Evolutionary conservation across 83 land plant species (phyloP).

Genomic region (Picea abies): DNA sequence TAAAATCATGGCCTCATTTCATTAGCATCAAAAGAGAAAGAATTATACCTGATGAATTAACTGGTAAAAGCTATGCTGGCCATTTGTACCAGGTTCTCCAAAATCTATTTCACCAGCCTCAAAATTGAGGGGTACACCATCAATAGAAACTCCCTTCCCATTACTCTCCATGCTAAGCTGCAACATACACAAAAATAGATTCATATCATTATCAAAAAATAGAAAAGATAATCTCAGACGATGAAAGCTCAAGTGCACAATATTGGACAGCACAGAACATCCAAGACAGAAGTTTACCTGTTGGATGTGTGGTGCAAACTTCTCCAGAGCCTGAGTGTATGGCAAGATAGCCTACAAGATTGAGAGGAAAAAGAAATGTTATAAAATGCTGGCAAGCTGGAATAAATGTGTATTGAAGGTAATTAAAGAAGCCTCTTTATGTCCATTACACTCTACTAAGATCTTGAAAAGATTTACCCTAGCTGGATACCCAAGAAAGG

Average conservation of each 20-base stretch:
- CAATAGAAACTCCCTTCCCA: slow-evolving; percentile 96
- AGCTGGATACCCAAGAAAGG: slow-evolving; percentile 94
- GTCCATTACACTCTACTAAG: background rate
- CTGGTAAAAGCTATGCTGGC: slow-evolving; percentile 99
- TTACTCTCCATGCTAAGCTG: slow-evolving; percentile 99
- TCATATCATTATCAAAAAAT: background rate
- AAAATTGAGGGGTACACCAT: slow-evolving; percentile 82
- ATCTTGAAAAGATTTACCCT: slow-evolving; percentile 54
- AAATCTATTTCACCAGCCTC: slow-evolving; percentile 98
- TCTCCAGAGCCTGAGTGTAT: slow-evolving; percentile 92
- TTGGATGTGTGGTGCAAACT: slow-evolving; percentile 98
- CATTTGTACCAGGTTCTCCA: slow-evolving; percentile 99
- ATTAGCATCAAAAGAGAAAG: too few species aligned
- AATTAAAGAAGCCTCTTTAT: background rate
- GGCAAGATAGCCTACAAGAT: slow-evolving; percentile 87
- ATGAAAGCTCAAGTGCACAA: background rate
- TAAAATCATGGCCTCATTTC: background rate
- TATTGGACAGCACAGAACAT: background rate
- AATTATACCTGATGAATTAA: slow-evolving; percentile 90
- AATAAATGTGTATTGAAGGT: background rate
- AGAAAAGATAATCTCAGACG: background rate
- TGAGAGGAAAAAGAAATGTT: background rate
- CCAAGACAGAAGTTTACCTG: slow-evolving; percentile 50
- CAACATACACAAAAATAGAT: slow-evolving; percentile 7
- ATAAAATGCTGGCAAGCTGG: background rate